A percentile compares a stretch with the other conserved stretches of the same genome.
These are phyloP conservation scores for Alternaria rosae DNA, from an alignment of 2,329 filamentous ascomycete species.

Conservation along the genomic window DNA sequence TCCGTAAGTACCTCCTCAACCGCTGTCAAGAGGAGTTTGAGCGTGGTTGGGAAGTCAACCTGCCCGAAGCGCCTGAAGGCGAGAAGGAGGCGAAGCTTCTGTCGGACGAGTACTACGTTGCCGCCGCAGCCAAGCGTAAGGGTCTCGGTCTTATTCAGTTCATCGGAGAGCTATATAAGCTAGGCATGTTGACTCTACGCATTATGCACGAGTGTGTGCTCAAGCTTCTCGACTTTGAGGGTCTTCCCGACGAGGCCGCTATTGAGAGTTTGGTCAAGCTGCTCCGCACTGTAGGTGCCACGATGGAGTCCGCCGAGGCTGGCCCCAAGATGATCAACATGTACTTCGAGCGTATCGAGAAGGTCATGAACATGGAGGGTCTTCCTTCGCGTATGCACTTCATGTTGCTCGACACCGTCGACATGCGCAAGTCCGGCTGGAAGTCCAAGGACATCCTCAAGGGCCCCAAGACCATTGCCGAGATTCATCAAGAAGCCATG, in stretches of 20 bases:
- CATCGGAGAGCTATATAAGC: constrained; percentile 98
- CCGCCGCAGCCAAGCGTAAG: constrained; percentile 92
- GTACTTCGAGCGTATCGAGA: constrained; percentile 89
- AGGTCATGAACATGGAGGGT: constrained; percentile 76
- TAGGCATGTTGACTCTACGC: constrained; percentile 96
- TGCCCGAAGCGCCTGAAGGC: constrained; percentile 76
- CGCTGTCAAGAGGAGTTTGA: constrained; percentile 99
- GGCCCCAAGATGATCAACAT: constrained; percentile 86
- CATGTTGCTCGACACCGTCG: constrained; percentile 95
- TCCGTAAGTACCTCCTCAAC: constrained; percentile 98
- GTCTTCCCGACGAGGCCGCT: constrained; percentile 91
- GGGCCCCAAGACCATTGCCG: constrained; percentile 94
- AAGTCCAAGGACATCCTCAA: constrained; percentile 87
- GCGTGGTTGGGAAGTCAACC: constrained; percentile 91
- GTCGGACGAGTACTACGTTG: constrained; percentile 95
- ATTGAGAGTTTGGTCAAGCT: constrained; percentile 95
- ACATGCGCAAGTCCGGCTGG: constrained; percentile 82
- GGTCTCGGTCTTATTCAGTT: constrained; percentile 98
- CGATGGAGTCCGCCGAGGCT: constrained; percentile 81
- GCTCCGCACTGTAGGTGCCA: constrained; percentile 86
- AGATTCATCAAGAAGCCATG: constrained; percentile 84
- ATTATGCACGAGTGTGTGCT: constrained; percentile 99
- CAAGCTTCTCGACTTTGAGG: constrained; percentile 95
- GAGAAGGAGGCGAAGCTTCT: constrained; percentile 88
- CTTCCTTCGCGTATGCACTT: constrained; percentile 89